A percentile compares a stretch with the other conserved stretches of the same genome.
Conservation (phyloP, 345 rosid species). For the Melastoma malabathricum region DNA sequence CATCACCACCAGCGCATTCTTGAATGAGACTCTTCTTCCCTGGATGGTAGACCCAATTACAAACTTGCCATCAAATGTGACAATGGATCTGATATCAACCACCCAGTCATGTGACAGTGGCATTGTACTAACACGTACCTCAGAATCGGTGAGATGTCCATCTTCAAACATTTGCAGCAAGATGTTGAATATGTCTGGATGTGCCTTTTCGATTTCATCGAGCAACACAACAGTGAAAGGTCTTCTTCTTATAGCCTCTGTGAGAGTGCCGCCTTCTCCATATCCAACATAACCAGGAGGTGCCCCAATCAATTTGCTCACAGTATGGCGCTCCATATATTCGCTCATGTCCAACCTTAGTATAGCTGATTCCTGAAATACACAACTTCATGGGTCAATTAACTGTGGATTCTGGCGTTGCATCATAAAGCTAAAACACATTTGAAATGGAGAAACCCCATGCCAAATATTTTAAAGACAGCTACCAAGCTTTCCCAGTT, state of each 20-base stretch:
- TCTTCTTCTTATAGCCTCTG: constrained; percentile 90
- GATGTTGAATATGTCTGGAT: constrained; percentile 91
- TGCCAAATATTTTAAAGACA: too few relatives aligned
- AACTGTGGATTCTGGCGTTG: too few relatives aligned
- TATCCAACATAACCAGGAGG: constrained; percentile 94
- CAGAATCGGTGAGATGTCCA: constrained; percentile 96
- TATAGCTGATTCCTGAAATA: constrained; percentile 73
- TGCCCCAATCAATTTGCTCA: constrained; percentile 88
- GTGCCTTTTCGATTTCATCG: constrained; percentile 86
- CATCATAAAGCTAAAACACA: too few relatives aligned
- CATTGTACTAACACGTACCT: constrained; percentile 27
- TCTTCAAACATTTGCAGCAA: constrained; percentile 97
- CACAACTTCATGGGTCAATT: too few relatives aligned
- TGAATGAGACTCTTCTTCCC: constrained; percentile 93
- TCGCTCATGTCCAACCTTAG: constrained; percentile 98
- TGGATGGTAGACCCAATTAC: constrained; percentile 4
- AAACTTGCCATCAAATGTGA: too few relatives aligned
- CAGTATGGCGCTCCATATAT: constrained; percentile 96
- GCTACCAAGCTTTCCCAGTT: too few relatives aligned
- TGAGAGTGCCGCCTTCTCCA: constrained; percentile 87
- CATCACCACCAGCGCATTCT: constrained; percentile 87
- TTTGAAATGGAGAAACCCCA: too few relatives aligned
- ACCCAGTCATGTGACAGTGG: not conserved
- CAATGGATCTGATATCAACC: too few relatives aligned
- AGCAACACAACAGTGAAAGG: constrained; percentile 86